Evolutionary conservation across 2,329 filamentous ascomycete genomes (phyloP), one percentile per base, ranked within the genome.

Genomic region (Nigrospora osmanthi): DNA sequence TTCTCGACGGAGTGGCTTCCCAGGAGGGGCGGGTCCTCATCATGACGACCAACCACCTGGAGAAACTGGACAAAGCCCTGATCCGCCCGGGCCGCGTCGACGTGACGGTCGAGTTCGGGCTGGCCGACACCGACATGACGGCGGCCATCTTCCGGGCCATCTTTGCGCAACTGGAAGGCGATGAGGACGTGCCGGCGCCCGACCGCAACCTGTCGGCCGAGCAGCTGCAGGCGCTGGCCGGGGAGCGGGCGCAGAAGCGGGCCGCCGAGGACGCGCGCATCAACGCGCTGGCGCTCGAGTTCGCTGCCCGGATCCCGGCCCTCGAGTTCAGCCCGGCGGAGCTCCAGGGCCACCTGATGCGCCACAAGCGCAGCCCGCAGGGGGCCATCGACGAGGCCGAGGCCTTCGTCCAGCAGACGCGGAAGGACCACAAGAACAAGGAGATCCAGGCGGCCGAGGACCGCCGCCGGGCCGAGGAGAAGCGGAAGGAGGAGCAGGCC

Each of bases 1-100:
- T 87, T 39, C 81, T 93, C 35, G 87, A 94, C 53, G 86, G 88
- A 35, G 78, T 82, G 7, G 77, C 77, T 15, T 80, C 77, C 10
- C 76, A 81, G 50, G 79, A 83, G 55, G 78, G 78, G 7, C 73
- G 78, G n/a, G 69, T 81, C 6, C 68, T 82, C 13, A 74, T 82
- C 59, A 82, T 81, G 78, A 82, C 78, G 3, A 81, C 78, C n/a
- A 82, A 82, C 52, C 76, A 81, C 57, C 44, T 79, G 0, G 76
- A 81, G 49, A 78, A 77, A 54, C 69, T 81, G 10, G 78, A 81
- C 63, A 74, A 75, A 49, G 80, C 80, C 0, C 68, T 83, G 15
- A 80, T 82, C 49, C 77, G 80, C 0, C 78, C 79, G 0, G 80
- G 79, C 1, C 74, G 80, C 6, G 70, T 83, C 7, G 80, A 83